Percentiles rank a stretch among this genome's conserved stretches.
Conservation (phyloP, 1,284 basidiomycete species). For the Meira nashicola region DNA sequence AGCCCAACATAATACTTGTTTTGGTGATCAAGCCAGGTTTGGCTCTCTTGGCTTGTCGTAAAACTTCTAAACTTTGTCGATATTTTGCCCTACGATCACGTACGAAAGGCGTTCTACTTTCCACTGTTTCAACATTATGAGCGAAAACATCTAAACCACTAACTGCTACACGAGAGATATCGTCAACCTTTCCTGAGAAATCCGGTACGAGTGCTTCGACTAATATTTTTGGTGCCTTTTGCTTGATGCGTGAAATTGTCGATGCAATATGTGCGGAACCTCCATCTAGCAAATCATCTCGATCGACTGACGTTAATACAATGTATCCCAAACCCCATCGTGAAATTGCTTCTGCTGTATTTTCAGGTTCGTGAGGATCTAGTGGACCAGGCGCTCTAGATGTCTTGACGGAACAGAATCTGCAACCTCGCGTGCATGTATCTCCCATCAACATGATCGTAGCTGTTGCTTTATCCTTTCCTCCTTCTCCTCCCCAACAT, state of each 20-base stretch:
- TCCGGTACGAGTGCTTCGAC: constrained; percentile 96
- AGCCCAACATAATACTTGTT: constrained; percentile 97
- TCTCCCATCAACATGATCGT: constrained; percentile 99
- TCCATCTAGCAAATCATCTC: constrained; percentile 89
- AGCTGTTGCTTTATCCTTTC: constrained; percentile 74
- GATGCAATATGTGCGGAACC: constrained; percentile 89
- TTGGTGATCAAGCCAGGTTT: constrained; percentile 86
- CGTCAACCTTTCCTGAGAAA: constrained; percentile 72
- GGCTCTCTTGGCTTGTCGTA: constrained; percentile 61
- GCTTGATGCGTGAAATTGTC: constrained; percentile 88
- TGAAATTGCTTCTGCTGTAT: constrained; percentile 95
- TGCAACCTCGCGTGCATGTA: constrained; percentile 93
- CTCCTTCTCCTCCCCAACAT: constrained; percentile 85
- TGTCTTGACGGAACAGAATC: constrained; percentile 97
- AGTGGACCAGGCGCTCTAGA: constrained; percentile 79
- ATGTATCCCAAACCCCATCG: constrained; percentile 99
- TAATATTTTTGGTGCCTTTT: constrained; percentile 87
- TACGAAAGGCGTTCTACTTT: constrained; percentile 86
- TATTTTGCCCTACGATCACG: constrained; percentile 92
- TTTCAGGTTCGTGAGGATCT: constrained; percentile 93
- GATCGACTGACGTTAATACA: constrained; percentile 91
- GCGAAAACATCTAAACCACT: constrained; percentile 96
- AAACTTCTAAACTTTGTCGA: constrained; percentile 77
- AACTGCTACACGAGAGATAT: constrained; percentile 76
- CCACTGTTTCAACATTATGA: constrained; percentile 94